A percentile compares a stretch with the other conserved stretches of the same genome.
These are phyloP conservation scores for Lepraria neglecta DNA, from an alignment of 495 filamentous ascomycete genomes.

Conservation along the genomic window DNA sequence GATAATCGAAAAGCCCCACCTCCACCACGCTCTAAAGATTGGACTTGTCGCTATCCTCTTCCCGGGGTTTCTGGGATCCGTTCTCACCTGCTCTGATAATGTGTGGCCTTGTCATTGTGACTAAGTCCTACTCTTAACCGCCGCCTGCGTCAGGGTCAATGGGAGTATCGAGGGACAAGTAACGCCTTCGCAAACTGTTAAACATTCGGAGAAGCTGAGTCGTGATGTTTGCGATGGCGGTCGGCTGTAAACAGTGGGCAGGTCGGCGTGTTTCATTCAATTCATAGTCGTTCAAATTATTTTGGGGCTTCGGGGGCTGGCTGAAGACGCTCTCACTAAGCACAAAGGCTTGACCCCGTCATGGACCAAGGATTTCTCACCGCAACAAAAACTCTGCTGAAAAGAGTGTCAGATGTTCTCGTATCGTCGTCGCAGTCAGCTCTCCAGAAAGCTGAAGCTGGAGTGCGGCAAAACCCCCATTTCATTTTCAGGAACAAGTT, in stretches of 20 bases:
- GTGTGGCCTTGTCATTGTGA: constrained; percentile 67
- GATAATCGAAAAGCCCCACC: neutral
- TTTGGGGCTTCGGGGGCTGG: neutral
- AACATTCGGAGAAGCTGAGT: constrained; percentile 3
- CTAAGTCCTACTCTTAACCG: constrained; percentile 5
- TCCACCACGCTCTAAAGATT: neutral
- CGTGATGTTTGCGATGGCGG: neutral
- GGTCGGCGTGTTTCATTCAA: constrained; percentile 2
- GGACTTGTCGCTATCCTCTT: neutral
- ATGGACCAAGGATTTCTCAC: neutral
- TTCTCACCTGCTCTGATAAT: constrained; percentile 72
- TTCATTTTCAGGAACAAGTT: neutral
- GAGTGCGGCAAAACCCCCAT: no score
- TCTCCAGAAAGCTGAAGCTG: constrained; percentile 9
- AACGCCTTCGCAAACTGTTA: neutral
- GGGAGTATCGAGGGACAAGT: neutral
- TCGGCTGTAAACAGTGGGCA: neutral
- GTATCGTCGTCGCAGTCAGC: constrained; percentile 7
- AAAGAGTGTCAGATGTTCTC: neutral
- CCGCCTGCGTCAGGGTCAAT: constrained; percentile 1
- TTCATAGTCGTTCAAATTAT: neutral
- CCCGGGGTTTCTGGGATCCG: constrained; percentile 24
- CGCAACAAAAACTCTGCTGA: neutral
- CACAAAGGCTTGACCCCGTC: neutral
- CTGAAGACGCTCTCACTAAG: constrained; percentile 1